Evolutionary conservation across 108 stramenopile genomes (phyloP).

Genomic region (Skeletonema menzelii): DNA sequence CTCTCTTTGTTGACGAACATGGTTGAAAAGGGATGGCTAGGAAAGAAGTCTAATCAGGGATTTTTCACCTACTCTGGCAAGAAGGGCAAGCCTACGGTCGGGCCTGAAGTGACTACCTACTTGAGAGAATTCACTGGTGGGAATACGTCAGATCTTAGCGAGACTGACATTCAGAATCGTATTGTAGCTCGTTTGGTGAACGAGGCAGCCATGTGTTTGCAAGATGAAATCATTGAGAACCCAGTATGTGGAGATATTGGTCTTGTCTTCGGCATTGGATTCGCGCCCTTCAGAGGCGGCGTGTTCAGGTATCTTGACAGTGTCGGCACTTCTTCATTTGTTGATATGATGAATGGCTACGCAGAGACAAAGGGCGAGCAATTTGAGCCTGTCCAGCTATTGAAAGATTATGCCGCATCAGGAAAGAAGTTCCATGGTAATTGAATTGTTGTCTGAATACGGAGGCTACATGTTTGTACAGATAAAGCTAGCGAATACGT

Average conservation of each 20-base stretch:
- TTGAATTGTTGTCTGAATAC: not conserved
- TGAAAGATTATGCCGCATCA: slow-evolving; percentile 93
- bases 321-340: slow-evolving; percentile 85
- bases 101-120: slow-evolving; percentile 77
- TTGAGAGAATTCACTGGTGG: slow-evolving; percentile 66
- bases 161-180: slow-evolving; percentile 94
- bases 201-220: slow-evolving; percentile 97
- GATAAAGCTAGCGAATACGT: not conserved
- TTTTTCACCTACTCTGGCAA: slow-evolving; percentile 95
- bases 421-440: slow-evolving; percentile 94
- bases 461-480: not conserved
- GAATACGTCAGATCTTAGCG: slow-evolving; percentile 62
- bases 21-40: slow-evolving; percentile 95
- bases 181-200: slow-evolving; percentile 94
- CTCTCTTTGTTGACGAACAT: slow-evolving; percentile 89
- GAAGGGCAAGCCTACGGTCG: slow-evolving; percentile 89
- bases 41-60: slow-evolving; percentile 96
- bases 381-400: slow-evolving; percentile 95
- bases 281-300: slow-evolving; percentile 99
- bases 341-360: slow-evolving; percentile 93
- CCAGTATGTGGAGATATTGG: slow-evolving; percentile 99
- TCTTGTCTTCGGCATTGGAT: slow-evolving; percentile 98
- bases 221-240: slow-evolving; percentile 97
- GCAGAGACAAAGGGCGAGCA: slow-evolving; percentile 94
- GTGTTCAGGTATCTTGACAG: slow-evolving; percentile 97